Base-by-base conservation (phyloP, 495 filamentous ascomycete species). In the Penicillium antarcticum region DNA sequence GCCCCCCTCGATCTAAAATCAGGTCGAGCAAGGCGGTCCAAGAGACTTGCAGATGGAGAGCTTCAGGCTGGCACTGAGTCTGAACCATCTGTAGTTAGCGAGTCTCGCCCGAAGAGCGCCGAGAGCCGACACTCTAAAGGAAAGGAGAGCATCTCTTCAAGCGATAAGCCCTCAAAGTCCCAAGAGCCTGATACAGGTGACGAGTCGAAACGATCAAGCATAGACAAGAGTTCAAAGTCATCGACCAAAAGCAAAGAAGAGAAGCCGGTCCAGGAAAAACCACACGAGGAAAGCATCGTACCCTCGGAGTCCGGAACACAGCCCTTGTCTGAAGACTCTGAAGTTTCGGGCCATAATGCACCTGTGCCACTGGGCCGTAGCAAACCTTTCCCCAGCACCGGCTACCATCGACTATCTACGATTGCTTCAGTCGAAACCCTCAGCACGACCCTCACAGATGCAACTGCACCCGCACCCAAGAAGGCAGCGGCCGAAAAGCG, bases 351-450 rank as follows among this genome's bases (percentile, higher is more conserved):
- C 5, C 66, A 64, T 39, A 71, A 73, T 51, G 58, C 69, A 6
- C 68, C 69, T 45, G 67, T 70, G 7, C 70, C 69, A 9, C 45
- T 74, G 19, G 63, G 62, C 23, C 64, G 54, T 18, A 81, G 75
- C 61, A 74, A 74, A 38, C 80, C 79, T 19, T 79, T 81, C 49
- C 86, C 87, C 1, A 83, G 74, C 13, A 87, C 80, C 13, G 84
- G 84, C 6, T 58, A 71, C n/a, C 81, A 88, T 57, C 79, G 81
- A 51, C 68, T 91, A 21, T 89, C 88, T n/a, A 90, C 87, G 0
- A 90, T 89, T 45, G 73, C 78, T 8, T 88, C 87, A 47, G 70
- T 76, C 9, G 85, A 86, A 51, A 82, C 82, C 2, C 74, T 82
- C 57, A 81, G 71, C 48, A 75, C 47, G 2, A 49, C 74, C 17